Evolutionary conservation across 805 yeast genomes (phyloP).

Genomic region (Komagataella mondaviorum): DNA sequence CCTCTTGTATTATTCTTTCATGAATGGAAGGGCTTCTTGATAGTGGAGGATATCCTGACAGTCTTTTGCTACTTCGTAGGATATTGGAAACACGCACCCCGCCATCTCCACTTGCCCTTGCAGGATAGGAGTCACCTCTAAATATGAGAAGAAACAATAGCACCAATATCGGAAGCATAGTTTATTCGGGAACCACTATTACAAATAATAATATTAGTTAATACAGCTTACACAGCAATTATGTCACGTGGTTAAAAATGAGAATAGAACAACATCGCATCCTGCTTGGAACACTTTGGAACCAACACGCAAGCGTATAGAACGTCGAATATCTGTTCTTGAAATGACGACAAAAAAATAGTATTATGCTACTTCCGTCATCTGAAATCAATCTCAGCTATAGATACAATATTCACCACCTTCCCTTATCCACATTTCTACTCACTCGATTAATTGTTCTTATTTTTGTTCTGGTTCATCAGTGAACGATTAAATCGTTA

Average conservation of each 20-base stretch:
- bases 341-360: no score
- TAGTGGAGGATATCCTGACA: conserved; percentile 22
- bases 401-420: no score
- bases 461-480: no score
- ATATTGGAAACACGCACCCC: background rate
- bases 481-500: no score
- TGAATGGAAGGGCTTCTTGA: conserved; percentile 14
- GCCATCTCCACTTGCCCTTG: background rate
- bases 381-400: no score
- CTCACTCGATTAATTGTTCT: no score
- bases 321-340: no score
- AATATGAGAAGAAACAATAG: background rate
- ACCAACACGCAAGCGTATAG: no score
- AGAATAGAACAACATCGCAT: no score
- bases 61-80: background rate
- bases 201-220: background rate
- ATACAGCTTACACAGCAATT: background rate
- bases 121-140: background rate
- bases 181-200: background rate
- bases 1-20: conserved; percentile 28
- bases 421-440: no score
- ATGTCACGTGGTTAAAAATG: background rate
- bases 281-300: no score
- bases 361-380: no score
- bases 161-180: background rate